Evolutionary conservation across 2,329 filamentous ascomycete species (phyloP).

Genomic region (Xylariomycetidae sp.): DNA sequence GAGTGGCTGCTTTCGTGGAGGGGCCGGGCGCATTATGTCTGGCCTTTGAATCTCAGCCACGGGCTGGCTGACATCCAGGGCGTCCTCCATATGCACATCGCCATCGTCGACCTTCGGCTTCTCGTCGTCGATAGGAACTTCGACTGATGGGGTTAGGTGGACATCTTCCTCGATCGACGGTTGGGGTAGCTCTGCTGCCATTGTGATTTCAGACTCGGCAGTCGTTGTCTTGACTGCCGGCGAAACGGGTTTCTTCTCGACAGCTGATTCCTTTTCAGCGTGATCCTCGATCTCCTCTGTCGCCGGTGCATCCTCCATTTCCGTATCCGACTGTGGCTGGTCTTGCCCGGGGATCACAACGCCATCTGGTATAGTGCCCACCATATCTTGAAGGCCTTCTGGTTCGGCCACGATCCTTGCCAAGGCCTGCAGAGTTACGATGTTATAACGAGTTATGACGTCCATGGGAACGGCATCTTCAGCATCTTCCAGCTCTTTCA

Average conservation of each 20-base stretch:
- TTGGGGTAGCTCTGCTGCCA: constrained; percentile 17
- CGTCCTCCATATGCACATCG: constrained; percentile 35
- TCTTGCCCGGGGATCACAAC: constrained; percentile 18
- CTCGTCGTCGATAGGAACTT: constrained; percentile 7
- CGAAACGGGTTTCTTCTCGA: constrained; percentile 14
- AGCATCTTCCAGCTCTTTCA: constrained; percentile 40
- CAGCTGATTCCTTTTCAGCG: constrained; percentile 4
- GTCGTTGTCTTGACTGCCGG: too few species aligned
- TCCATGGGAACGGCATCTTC: constrained; percentile 34
- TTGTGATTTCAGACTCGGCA: constrained; percentile 6
- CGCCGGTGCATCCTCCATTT: constrained; percentile 16
- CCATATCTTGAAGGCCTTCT: constrained; percentile 38
- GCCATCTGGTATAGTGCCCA: constrained; percentile 36
- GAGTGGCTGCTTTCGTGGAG: constrained; percentile 9
- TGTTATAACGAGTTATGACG: constrained; percentile 42
- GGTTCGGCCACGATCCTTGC: constrained; percentile 41
- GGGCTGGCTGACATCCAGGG: constrained; percentile 15
- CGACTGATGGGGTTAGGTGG: constrained; percentile 12
- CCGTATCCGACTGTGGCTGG: constrained; percentile 12
- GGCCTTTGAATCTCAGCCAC: constrained; percentile 15
- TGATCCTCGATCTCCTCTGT: constrained; percentile 3
- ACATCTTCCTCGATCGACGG: constrained; percentile 24
- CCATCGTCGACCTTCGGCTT: constrained; percentile 18
- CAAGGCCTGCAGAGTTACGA: constrained; percentile 45
- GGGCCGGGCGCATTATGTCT: too few species aligned